Percentiles rank a stretch among this genome's conserved stretches.
These are phyloP conservation scores for Lagenaria siceraria DNA, from an alignment of 306 rosid species.

Conservation along the genomic window DNA sequence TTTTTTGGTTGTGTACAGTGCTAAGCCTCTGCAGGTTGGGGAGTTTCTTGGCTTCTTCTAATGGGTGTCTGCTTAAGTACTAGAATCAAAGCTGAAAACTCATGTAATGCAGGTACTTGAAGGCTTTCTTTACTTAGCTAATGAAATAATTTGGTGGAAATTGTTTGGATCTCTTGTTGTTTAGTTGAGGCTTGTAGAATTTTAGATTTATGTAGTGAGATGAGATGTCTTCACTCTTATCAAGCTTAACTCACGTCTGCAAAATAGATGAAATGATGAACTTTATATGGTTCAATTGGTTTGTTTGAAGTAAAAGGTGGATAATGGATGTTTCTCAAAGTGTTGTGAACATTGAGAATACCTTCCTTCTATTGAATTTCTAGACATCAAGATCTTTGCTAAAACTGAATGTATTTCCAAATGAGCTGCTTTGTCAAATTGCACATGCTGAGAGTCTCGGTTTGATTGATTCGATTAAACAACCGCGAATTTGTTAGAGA, in stretches of 20 bases:
- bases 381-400: not conserved
- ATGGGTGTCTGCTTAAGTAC: constrained; percentile 49
- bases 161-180: constrained; percentile 1
- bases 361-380: not conserved
- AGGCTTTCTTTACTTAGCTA: not conserved
- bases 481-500: not conserved
- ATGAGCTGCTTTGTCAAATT: not conserved
- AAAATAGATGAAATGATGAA: not conserved
- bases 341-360: not conserved
- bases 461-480: not conserved
- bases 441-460: not conserved
- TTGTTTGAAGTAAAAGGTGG: not conserved
- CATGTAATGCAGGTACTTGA: constrained; percentile 17
- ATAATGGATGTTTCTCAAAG: not conserved
- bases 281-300: not conserved
- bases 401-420: not conserved
- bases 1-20: not conserved
- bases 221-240: not conserved
- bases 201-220: not conserved
- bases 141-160: not conserved
- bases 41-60: not conserved
- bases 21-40: not conserved
- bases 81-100: constrained; percentile 26
- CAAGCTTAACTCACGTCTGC: not conserved
- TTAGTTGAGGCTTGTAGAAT: not conserved